Base-by-base conservation (phyloP, 805 yeast genomes). In the Ogataea henricii region DNA sequence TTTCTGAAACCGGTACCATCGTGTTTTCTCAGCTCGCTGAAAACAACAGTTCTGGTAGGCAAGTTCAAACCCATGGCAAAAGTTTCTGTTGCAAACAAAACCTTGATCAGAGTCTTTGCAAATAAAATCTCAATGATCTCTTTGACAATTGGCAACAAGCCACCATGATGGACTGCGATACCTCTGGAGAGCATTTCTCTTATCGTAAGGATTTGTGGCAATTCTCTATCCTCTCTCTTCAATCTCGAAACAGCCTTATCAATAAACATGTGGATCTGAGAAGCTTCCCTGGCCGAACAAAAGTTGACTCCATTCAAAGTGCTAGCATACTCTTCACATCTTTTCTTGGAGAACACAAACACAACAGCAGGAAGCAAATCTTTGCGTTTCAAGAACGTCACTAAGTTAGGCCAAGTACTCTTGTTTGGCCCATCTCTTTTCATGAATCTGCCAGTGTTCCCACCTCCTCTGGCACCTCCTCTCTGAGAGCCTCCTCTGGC, bases 51-150 rank as follows among this genome's bases (percentile, higher is more conserved):
- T 70, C 96, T 83, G 0, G 99, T 92, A 10, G 99, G 99, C 62
- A 94, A 73, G 64, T 94, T 94, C 64, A 94, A 78, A 12, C 99
- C 99, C 98, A 94, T 94, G 6, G 99, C 98, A 74, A 94, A 92
- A 0, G 99, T 94, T 67, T 94, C 99, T 0, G 99, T 94, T 0
- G 99, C 98, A 71, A 94, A 94, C 44, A 94, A 71, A 1, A 92
- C 94, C 65, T 90, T 91, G 37, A 94, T 87, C 43, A 92, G 73
- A 0, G 96, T 84, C 57, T 81, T 85, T 0, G 97, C 83, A 70
- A 94, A 94, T 40, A 94, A 69, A 47, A 94, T 91, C 67, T 94
- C 99, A 54, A 91, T 91, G 39, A 89, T 82, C 62, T 91, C 98
- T 60, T 91, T 91, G 22, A 91, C 95, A 33, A 91, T 91, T 0